These are phyloP conservation scores for Neurospora tetraspora DNA, from an alignment of 495 filamentous ascomycete species.

Conservation along the genomic window DNA sequence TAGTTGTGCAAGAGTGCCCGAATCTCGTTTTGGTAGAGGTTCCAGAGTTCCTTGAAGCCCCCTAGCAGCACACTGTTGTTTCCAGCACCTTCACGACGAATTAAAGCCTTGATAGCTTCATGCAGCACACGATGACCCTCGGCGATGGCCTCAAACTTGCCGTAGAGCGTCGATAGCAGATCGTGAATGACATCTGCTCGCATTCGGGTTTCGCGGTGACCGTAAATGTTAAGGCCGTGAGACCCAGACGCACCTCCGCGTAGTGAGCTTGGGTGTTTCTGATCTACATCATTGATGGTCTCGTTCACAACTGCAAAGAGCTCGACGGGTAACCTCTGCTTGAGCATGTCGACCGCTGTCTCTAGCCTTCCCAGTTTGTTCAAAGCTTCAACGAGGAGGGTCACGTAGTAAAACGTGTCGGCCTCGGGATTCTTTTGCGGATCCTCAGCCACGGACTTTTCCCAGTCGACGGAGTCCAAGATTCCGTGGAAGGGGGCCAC, in stretches of 20 bases:
- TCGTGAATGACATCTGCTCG: constrained; percentile 78
- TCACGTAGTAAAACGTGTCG: constrained; percentile 88
- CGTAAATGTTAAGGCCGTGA: constrained; percentile 54
- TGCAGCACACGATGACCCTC: constrained; percentile 92
- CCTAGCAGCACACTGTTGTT: constrained; percentile 52
- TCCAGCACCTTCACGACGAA: constrained; percentile 61
- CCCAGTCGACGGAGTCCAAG: constrained; percentile 65
- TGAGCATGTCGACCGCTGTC: constrained; percentile 75
- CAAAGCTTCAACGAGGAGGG: constrained; percentile 75
- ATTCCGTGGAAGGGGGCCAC: constrained; percentile 61
- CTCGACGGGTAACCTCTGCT: constrained; percentile 88
- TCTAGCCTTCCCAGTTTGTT: constrained; percentile 82
- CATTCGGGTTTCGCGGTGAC: constrained; percentile 56
- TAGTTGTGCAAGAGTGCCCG: constrained; percentile 93
- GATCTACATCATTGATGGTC: constrained; percentile 85
- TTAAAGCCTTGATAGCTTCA: constrained; percentile 75
- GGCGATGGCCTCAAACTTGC: constrained; percentile 92
- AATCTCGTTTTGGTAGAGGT: constrained; percentile 66
- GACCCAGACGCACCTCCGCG: constrained; percentile 41
- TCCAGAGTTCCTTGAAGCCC: constrained; percentile 90
- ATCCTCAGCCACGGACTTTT: constrained; percentile 67
- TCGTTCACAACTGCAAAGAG: constrained; percentile 90
- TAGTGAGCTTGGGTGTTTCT: constrained; percentile 70
- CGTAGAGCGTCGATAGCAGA: constrained; percentile 82
- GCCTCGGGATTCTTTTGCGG: constrained; percentile 84